phyloP scores from a whole-genome alignment of 1,284 basidiomycete genomes.

The Ganoderma sinense region DNA sequence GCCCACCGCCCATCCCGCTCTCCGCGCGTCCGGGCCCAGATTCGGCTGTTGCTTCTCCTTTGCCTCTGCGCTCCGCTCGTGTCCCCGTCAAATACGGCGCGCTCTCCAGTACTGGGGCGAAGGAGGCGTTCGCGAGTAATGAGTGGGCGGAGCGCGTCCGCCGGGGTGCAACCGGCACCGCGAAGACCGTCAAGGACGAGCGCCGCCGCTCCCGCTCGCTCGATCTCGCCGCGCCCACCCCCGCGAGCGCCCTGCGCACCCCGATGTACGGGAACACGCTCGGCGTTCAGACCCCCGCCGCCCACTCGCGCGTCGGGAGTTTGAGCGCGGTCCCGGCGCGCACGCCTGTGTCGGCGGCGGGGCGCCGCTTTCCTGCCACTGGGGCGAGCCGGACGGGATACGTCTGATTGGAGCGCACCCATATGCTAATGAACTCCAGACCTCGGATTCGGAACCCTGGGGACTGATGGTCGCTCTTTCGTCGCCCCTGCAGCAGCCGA shows the following conservation, averaged over 20 bases:
- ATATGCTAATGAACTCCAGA: background rate
- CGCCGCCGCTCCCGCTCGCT: conserved; percentile 34
- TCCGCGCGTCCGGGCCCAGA: conserved; percentile 25
- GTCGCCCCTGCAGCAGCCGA: background rate
- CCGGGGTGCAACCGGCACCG: conserved; percentile 27
- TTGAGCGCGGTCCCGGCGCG: conserved; percentile 23
- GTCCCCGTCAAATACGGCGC: conserved; percentile 10
- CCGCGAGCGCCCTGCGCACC: conserved; percentile 17
- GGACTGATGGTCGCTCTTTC: background rate
- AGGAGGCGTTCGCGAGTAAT: conserved; percentile 28
- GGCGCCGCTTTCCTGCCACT: conserved; percentile 15
- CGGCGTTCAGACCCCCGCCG: conserved; percentile 7
- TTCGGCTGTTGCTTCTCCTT: conserved; percentile 25
- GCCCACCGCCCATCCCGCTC: conserved; percentile 25
- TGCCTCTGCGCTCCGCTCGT: conserved; percentile 24
- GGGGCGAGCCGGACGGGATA: conserved; percentile 22
- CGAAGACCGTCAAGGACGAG: conserved; percentile 28
- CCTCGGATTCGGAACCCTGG: background rate
- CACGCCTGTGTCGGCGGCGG: conserved; percentile 19
- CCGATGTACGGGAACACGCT: conserved; percentile 25
- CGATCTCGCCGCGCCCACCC: conserved; percentile 23
- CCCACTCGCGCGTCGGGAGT: conserved; percentile 18
- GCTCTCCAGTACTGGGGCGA: conserved; percentile 6
- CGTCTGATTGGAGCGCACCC: conserved; percentile 13
- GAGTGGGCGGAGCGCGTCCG: conserved; percentile 35